Percentiles rank a stretch among this genome's conserved stretches.
phyloP scores from a whole-genome alignment of 176 grass and related monocot species.

The Aegilops bicornis region DNA sequence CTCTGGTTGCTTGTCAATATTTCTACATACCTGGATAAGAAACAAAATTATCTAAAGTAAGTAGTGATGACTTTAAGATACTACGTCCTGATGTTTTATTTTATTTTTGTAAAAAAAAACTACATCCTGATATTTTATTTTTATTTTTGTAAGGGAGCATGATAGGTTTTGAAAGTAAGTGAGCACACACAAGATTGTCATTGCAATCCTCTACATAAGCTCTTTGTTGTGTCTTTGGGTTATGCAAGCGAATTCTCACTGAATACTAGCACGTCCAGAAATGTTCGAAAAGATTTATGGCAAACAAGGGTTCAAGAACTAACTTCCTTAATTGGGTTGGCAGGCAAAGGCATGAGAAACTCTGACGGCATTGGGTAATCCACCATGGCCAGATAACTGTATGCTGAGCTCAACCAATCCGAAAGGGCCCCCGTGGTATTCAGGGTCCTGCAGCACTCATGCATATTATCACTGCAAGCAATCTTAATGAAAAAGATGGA shows the following conservation, averaged over 20 bases:
- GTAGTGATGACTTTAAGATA: neutral
- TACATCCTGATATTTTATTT: neutral
- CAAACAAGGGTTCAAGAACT: slow-evolving; percentile 12
- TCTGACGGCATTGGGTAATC: slow-evolving; percentile 86
- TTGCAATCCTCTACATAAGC: neutral
- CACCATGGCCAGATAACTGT: slow-evolving; percentile 96
- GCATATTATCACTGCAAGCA: neutral
- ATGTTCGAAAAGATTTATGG: neutral
- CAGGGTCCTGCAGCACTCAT: slow-evolving; percentile 47
- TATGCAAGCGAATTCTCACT: neutral
- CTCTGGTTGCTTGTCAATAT: slow-evolving; percentile 67
- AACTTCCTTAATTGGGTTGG: slow-evolving; percentile 94
- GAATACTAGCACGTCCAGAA: neutral
- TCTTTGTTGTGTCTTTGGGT: neutral
- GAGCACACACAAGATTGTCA: neutral
- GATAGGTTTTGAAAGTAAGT: neutral
- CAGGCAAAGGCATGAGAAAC: slow-evolving; percentile 92
- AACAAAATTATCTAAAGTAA: slow-evolving; percentile 13
- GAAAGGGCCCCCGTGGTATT: slow-evolving; percentile 67
- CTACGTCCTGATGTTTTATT: neutral
- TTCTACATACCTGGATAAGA: slow-evolving; percentile 71
- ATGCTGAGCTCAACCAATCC: slow-evolving; percentile 84
- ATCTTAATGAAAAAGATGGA: slow-evolving; percentile 4
- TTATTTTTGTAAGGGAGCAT: neutral
- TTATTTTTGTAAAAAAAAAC: neutral